A percentile compares a stretch with the other conserved stretches of the same genome.
Conservation (phyloP, 176 grass and related monocot genomes). For the Oryza glumipatula region DNA sequence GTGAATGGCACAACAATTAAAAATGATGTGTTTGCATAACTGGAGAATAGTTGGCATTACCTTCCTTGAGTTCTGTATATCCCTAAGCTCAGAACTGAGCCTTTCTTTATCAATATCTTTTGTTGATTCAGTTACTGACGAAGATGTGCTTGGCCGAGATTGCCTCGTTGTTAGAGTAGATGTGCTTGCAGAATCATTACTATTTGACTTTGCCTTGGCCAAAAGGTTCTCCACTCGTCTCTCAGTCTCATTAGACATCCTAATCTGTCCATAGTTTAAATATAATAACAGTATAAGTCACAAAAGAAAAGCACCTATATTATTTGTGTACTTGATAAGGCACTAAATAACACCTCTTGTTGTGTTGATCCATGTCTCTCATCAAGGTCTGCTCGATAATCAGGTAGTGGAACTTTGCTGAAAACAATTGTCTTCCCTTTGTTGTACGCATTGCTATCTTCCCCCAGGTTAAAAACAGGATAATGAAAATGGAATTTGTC, state of each 20-base stretch:
- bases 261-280: conserved; percentile 73
- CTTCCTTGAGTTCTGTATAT: conserved; percentile 84
- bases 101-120: conserved; percentile 57
- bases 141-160: conserved; percentile 46
- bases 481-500: conserved; percentile 38
- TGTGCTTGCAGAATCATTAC: conserved; percentile 57
- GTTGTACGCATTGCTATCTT: conserved; percentile 88
- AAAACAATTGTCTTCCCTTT: conserved; percentile 93
- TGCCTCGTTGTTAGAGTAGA: conserved; percentile 42
- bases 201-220: conserved; percentile 56
- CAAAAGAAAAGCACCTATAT: conserved; percentile 19
- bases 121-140: conserved; percentile 42
- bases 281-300: conserved; percentile 44
- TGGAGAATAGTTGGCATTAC: conserved; percentile 36
- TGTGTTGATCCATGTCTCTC: conserved; percentile 91
- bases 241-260: conserved; percentile 94
- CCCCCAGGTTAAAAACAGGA: conserved; percentile 53
- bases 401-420: conserved; percentile 91
- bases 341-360: conserved; percentile 70
- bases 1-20: neutral
- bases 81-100: conserved; percentile 76
- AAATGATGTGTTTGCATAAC: conserved; percentile 16
- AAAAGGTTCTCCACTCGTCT: conserved; percentile 81
- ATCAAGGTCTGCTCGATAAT: conserved; percentile 97
- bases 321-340: conserved; percentile 23